Evolutionary conservation across 2,329 filamentous ascomycete genomes (phyloP), one percentile per base, ranked within the genome.

Genomic region (Acrocalymma vagum): DNA sequence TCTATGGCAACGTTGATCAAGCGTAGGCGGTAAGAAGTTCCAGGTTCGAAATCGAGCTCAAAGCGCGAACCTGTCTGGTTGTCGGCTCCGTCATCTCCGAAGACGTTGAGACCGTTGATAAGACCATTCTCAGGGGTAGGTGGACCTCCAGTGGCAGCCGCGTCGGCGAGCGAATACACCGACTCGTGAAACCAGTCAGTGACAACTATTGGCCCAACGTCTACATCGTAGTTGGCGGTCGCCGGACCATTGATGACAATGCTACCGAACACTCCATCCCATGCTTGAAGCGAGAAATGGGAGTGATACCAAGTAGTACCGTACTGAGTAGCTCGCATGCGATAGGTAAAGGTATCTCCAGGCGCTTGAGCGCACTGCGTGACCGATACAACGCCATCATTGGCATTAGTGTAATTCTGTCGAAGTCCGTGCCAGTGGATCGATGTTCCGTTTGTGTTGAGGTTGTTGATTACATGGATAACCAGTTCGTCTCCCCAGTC

Each of bases 401-500:
- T 70, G 29, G 36, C 36, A 13, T 37, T 38, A 7, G 45, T 52
- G 27, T 48, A 43, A 16, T 50, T 45, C 56, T 85, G 80, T 3
- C 80, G 74, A 32, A 86, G 47, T 0, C 78, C 84, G 56, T 86
- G 82, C 65, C 75, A 85, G 55, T 86, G 83, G 13, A 86, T 78
- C 7, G 75, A 75, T 6, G 82, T 85, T 21, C 82, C 82, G 46
- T 86, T 86, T 46, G 74, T 60, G 7, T 68, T 66, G 66, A 76
- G 37, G 30, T 71, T 53, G 59, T 85, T 66, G 15, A 84, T 77
- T 18, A 90, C 75, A 14, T 85, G 79, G 9, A 91, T 80, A 0
- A 86, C 65, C 6, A 92, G 68, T 0, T 79, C 83, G 50, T 93
- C n/a, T n/a, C n/a, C n/a, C n/a, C n/a, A n/a, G n/a, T n/a, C n/a